Evolutionary conservation across 192 early-diverging fungal genomes (phyloP), one percentile per base, ranked within the genome.

Genomic region (Backusella australiensis): DNA sequence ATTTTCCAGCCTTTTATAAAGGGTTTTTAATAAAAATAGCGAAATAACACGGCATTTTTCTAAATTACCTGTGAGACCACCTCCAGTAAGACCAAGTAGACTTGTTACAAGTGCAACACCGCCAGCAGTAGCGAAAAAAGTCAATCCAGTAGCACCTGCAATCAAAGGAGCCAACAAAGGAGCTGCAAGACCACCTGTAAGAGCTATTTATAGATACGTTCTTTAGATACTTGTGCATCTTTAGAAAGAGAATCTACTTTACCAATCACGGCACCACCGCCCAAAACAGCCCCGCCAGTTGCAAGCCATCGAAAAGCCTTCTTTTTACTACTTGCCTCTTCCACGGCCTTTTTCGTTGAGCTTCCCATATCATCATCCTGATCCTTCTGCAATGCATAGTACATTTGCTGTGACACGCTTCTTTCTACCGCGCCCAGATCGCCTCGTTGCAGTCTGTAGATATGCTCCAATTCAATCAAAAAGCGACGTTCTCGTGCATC

Each of bases 201-300:
- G 67, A 11, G 80, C 80, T 81, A 59, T 41, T 44, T 14, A 23
- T 42, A 11, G 12, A 46, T 32, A 7, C 7, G 14, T 44, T 46
- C 5, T 34, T 67, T 67, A 34, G 26, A 34, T 36, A 34, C 29
- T 4, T 17, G 19, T 74, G 0, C n/a, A 29, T 34, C 26, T 14
- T 38, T 15, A 32, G 32, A 32, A 32, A 32, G 32, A 32, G 32
- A 32, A 32, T 32, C 32, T 3, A 3, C 32, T 36, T 77, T 77
- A 79, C 85, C 89, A 74, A 90, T 90, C 1, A 88, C 81, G 32
- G 89, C 86, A 14, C 85, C 89, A 29, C 89, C 89, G 32, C 83
- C 89, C 34, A 84, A 80, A 7, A 87, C 83, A 39, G 83, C 84
- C 52, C 83, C 83, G 23, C 87, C 87, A 9, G 87, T 88, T 14